Conservation (phyloP, 2,329 filamentous ascomycete species). For the Xylariaceae sp. region DNA sequence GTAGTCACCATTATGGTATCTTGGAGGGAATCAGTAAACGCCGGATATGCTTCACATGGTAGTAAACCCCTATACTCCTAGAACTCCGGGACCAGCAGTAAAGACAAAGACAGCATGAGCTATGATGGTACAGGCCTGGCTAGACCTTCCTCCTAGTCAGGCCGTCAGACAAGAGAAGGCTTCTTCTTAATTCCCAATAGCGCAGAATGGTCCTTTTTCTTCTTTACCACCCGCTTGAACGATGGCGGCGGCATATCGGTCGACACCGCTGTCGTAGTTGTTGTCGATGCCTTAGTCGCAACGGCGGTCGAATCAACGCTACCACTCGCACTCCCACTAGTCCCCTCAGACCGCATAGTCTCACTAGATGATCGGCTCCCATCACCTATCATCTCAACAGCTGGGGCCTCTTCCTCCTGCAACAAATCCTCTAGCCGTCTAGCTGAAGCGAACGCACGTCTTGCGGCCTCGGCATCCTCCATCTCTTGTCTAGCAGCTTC, state of each 20-base stretch:
- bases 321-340: slow-evolving; percentile 6
- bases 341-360: slow-evolving; percentile 3
- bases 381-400: slow-evolving; percentile 21
- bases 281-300: slow-evolving; percentile 26
- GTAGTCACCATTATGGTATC: too few species aligned
- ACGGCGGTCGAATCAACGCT: not conserved
- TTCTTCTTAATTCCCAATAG: slow-evolving; percentile 87
- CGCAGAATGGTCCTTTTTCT: slow-evolving; percentile 78
- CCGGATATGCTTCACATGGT: too few species aligned
- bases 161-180: slow-evolving; percentile 47
- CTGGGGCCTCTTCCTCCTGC: slow-evolving; percentile 42
- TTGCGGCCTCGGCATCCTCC: slow-evolving; percentile 81
- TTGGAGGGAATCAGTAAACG: too few species aligned
- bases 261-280: slow-evolving; percentile 5
- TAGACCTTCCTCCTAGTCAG: too few species aligned
- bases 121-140: too few species aligned
- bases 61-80: too few species aligned
- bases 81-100: too few species aligned
- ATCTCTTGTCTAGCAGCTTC: slow-evolving; percentile 64
- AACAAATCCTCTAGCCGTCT: slow-evolving; percentile 50
- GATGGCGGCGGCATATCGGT: slow-evolving; percentile 53
- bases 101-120: too few species aligned
- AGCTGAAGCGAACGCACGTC: slow-evolving; percentile 67
- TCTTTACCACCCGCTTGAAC: slow-evolving; percentile 74
- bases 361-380: too few species aligned